phyloP scores from a whole-genome alignment of 768 basidiomycete species.

The Kwoniella botswanensis region DNA sequence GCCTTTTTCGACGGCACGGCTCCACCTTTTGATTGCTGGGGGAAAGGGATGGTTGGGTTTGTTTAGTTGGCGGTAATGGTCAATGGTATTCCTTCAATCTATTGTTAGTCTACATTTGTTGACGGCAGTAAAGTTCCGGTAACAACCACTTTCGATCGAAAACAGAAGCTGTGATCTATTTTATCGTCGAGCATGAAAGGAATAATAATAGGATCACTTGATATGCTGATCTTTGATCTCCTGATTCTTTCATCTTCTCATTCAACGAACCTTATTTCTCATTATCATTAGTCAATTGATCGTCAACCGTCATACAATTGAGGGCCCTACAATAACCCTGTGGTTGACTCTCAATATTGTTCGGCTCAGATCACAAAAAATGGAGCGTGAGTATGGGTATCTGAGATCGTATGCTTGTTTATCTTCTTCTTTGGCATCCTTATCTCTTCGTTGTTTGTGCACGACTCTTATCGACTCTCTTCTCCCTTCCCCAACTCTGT shows the following conservation, averaged over 20 bases:
- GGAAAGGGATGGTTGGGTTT: background rate
- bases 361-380: background rate
- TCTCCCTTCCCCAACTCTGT: too few relatives aligned
- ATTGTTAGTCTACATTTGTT: background rate
- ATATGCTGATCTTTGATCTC: background rate
- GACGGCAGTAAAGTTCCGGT: background rate
- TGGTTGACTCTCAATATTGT: too few relatives aligned
- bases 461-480: background rate
- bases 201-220: background rate
- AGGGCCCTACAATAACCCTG: background rate
- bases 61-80: background rate
- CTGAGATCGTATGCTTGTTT: background rate
- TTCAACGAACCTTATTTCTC: background rate
- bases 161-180: background rate
- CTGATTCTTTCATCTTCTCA: background rate
- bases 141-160: background rate
- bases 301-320: background rate
- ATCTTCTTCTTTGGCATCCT: background rate
- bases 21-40: background rate
- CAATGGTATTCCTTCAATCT: background rate
- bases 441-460: background rate
- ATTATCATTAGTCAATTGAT: background rate
- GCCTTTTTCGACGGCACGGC: background rate
- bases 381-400: background rate
- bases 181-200: background rate